Base-by-base conservation (phyloP, 805 yeast species). In the Candida insectorum region DNA sequence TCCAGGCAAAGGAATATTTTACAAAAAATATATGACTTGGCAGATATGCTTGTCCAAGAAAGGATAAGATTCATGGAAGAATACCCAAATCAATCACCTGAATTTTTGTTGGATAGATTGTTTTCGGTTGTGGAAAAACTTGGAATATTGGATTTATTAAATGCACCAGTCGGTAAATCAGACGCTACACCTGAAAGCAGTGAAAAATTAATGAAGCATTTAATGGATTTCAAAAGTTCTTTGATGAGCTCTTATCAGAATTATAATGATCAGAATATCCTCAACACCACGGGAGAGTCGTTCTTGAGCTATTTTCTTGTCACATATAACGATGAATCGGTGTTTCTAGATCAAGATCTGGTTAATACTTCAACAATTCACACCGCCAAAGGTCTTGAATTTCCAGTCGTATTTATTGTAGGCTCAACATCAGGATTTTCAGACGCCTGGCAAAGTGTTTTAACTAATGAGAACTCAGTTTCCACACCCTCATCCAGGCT, bases 301-400 rank as follows among this genome's bases (percentile, higher is more conserved):
- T 60, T 73, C 37, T 24, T 73, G 5, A 62, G 57, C 9, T 60
- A 52, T 44, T 74, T 71, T 40, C 42, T 73, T 16, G 51, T 56
- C 17, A 63, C 59, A 29, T 70, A 69, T 49, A 60, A 58, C 33
- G 67, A 60, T 17, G 69, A 58, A 24, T 52, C 32, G 41, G 68
- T 45, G 21, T 45, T 35, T 14, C 45, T 29, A 28, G 52, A 42
- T 27, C 49, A 33, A 40, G 58, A 39, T 39, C 53, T 24, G 51
- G 65, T 82, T 5, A 77, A 75, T 31, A 44, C 82, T 1, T 77
- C 87, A 0, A 84, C 91, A 0, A 73, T 84, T 2, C 91, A 84
- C 52, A 67, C 85, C 0, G 77, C 89, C 1, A 84, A 84, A 45
- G 91, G 93, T 0, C 52, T 81, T 4, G 88, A 83, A 41, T 81